These are phyloP conservation scores for Cryptococcus jaspeensis DNA, from an alignment of 1,284 basidiomycete genomes.

Conservation along the genomic window DNA sequence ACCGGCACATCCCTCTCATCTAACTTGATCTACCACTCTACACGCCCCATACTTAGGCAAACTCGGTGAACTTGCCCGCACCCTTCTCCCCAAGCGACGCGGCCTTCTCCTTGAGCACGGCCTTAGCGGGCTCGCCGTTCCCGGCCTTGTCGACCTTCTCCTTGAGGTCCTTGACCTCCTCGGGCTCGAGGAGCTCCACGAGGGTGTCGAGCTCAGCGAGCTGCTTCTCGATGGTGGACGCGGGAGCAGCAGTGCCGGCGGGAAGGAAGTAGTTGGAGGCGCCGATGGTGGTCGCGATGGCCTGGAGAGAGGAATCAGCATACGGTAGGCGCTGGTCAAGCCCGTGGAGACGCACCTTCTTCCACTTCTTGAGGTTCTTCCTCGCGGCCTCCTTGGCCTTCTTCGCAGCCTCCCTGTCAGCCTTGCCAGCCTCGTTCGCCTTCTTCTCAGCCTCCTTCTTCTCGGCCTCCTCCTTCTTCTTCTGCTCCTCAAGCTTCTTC, in stretches of 20 bases:
- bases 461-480: constrained; percentile 71
- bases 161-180: constrained; percentile 56
- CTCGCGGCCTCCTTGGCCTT: constrained; percentile 75
- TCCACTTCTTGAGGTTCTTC: constrained; percentile 58
- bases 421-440: constrained; percentile 52
- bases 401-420: constrained; percentile 80
- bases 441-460: constrained; percentile 72
- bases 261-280: constrained; percentile 60
- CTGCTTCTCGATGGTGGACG: constrained; percentile 56
- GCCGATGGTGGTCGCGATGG: constrained; percentile 54
- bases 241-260: constrained; percentile 52
- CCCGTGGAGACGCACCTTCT: constrained; percentile 49
- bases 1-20: no score
- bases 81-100: constrained; percentile 36
- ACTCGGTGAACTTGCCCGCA: constrained; percentile 54
- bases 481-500: constrained; percentile 70
- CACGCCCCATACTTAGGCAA: constrained; percentile 42
- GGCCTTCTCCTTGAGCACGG: constrained; percentile 39
- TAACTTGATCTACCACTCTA: background rate
- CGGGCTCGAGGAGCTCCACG: constrained; percentile 56
- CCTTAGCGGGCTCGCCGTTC: constrained; percentile 51
- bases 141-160: constrained; percentile 55
- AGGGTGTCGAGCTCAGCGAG: constrained; percentile 58
- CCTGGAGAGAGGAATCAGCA: constrained; percentile 13
- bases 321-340: background rate